A percentile compares a stretch with the other conserved stretches of the same genome.
These are phyloP conservation scores for Helicostylum pulchrum DNA, from an alignment of 192 early-diverging fungal genomes.

Conservation along the genomic window DNA sequence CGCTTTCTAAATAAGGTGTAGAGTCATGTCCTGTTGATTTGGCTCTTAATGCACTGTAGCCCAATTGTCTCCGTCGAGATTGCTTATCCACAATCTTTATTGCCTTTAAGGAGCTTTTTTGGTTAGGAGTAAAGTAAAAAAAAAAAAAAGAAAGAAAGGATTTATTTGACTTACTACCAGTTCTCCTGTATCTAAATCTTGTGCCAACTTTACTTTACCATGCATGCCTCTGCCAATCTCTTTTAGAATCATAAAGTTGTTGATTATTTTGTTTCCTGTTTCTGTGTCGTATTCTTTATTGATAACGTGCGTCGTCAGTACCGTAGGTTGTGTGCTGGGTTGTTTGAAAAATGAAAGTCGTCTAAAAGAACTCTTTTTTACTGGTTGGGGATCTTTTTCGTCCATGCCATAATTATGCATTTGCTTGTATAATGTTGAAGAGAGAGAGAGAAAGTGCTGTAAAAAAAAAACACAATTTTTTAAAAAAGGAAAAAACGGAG, in stretches of 20 bases:
- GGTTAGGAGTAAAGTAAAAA: too few species aligned
- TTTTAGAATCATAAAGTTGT: constrained; percentile 87
- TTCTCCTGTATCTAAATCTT: constrained; percentile 77
- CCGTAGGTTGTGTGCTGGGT: constrained; percentile 21
- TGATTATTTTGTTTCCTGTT: constrained; percentile 94
- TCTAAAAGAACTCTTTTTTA: constrained; percentile 5
- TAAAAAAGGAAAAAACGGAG: constrained; percentile 1
- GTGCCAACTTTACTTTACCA: constrained; percentile 92
- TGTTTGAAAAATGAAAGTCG: constrained; percentile 11
- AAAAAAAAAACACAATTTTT: constrained; percentile 1
- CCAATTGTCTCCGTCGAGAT: constrained; percentile 42
- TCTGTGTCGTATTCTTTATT: constrained; percentile 77
- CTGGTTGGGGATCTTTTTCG: background rate
- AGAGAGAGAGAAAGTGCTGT: background rate
- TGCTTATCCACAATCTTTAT: constrained; percentile 71
- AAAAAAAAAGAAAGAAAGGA: too few species aligned
- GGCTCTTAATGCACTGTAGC: constrained; percentile 22
- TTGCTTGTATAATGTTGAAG: background rate
- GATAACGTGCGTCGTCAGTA: constrained; percentile 84
- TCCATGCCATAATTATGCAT: background rate
- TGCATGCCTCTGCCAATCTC: constrained; percentile 93
- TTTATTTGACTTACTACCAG: constrained; percentile 53
- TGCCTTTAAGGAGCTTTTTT: constrained; percentile 32
- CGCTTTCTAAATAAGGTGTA: constrained; percentile 1
- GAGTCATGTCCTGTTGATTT: background rate